Percentiles rank a stretch among this genome's conserved stretches.
These are phyloP conservation scores for Eimeria maxima DNA, from an alignment of 169 alveolate genomes.

Conservation along the genomic window DNA sequence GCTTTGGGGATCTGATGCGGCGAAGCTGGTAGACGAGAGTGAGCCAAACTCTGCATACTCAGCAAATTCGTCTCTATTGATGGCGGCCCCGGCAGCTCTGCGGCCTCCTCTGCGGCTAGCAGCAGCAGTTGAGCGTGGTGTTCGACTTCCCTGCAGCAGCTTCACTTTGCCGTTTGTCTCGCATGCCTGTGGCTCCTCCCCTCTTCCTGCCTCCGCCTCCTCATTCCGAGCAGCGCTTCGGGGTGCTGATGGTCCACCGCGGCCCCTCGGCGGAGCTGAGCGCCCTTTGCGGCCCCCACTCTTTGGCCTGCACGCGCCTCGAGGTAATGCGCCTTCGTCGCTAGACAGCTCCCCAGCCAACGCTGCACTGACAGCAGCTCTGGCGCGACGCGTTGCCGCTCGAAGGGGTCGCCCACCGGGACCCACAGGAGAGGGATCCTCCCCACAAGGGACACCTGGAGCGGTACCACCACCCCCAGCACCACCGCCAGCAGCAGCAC, in stretches of 20 bases:
- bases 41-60: background rate
- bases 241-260: background rate
- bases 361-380: constrained; percentile 60
- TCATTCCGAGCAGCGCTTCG: background rate
- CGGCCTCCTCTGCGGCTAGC: background rate
- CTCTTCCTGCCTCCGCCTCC: constrained; percentile 16
- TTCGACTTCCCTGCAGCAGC: background rate
- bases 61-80: background rate
- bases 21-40: constrained; percentile 44
- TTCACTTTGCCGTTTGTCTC: background rate
- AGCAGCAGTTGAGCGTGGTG: constrained; percentile 5
- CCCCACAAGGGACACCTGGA: background rate
- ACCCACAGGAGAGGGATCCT: background rate
- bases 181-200: background rate
- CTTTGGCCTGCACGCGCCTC: background rate
- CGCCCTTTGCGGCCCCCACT: background rate
- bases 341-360: constrained; percentile 42
- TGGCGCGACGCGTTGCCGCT: constrained; percentile 45
- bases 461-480: background rate
- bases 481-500: background rate
- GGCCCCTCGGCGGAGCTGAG: background rate
- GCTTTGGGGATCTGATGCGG: constrained; percentile 32
- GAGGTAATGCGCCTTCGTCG: background rate
- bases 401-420: constrained; percentile 50
- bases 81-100: background rate